Base-by-base conservation (phyloP, 1,139 yeast species). In the Pichia sp. region DNA sequence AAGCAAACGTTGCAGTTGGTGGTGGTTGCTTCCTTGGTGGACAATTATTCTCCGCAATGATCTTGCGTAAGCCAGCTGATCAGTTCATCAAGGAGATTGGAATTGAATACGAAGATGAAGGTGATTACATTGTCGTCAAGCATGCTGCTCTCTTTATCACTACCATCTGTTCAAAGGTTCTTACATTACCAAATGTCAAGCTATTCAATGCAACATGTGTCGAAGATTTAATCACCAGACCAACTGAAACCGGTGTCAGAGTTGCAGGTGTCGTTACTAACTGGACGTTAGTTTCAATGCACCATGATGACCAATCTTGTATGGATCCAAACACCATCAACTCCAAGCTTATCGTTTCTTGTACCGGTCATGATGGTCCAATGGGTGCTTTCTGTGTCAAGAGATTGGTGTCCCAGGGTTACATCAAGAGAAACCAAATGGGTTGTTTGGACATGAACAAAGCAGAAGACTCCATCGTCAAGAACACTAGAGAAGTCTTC, bases 21-120 rank as follows among this genome's bases (percentile, higher is more conserved):
- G 91, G 91, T 45, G 91, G 91, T 19, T 77, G 83, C 44, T 79
- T 84, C 80, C 64, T 81, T 35, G 86, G 86, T 39, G 91, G 88
- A n/a, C 86, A 78, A 58, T 65, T 81, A 47, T 79, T 81, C 59
- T 72, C 81, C 23, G 87, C 88, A 29, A 79, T 80, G 88, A 77
- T 81, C 33, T 66, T 80, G 67, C 71, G 88, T 59, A 81, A 81
- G 60, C 91, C 91, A 12, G 85, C 87, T 19, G 74, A 81, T 42
- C 55, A 68, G 46, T 80, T 81, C 62, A 67, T 81, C 56, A 68
- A 74, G 33, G 85, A 78, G 41, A 59, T 81, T 42, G 78, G 71
- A 9, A 65, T 81, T 41, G 76, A 72, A 27, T 81, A 74, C 53
- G 91, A 81, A 47, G 91, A 81, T 48, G 91, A 81, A 59, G 88